Evolutionary conservation across 768 basidiomycete genomes (phyloP).

Genomic region (Hortiboletus flavorubellus): DNA sequence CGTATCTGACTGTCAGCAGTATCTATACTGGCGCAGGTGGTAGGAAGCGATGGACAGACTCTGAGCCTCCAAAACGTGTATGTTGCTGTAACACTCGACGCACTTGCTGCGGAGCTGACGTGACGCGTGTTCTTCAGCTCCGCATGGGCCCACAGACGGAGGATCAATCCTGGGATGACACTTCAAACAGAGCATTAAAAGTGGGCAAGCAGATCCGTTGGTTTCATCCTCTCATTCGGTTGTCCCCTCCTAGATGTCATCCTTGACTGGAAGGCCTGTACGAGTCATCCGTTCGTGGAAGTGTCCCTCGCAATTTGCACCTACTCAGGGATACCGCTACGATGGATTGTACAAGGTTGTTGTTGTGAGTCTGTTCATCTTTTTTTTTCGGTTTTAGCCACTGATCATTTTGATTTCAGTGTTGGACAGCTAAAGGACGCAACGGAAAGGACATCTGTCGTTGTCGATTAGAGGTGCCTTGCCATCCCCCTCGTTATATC

Average conservation of each 20-base stretch:
- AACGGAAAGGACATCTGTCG: slow-evolving; percentile 22
- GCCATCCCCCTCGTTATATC: not conserved
- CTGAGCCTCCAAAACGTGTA: slow-evolving; percentile 21
- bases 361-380: slow-evolving; percentile 10
- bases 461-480: slow-evolving; percentile 23
- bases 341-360: slow-evolving; percentile 30
- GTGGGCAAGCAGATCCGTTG: slow-evolving; percentile 7
- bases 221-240: not conserved
- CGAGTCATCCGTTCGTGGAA: slow-evolving; percentile 27
- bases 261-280: slow-evolving; percentile 16
- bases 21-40: slow-evolving; percentile 30
- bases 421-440: slow-evolving; percentile 19
- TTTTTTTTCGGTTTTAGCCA: not conserved
- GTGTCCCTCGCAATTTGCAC: slow-evolving; percentile 25
- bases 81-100: not conserved
- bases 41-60: slow-evolving; percentile 6
- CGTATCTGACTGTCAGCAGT: slow-evolving; percentile 10
- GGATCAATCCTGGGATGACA: slow-evolving; percentile 22
- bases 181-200: slow-evolving; percentile 14
- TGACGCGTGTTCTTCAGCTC: slow-evolving; percentile 2
- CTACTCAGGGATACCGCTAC: slow-evolving; percentile 25
- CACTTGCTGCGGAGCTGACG: not conserved
- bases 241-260: slow-evolving; percentile 17
- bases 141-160: slow-evolving; percentile 20
- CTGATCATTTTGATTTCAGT: slow-evolving; percentile 6